These are phyloP conservation scores for Lactarius sanguifluus DNA, from an alignment of 768 basidiomycete species.

Conservation along the genomic window DNA sequence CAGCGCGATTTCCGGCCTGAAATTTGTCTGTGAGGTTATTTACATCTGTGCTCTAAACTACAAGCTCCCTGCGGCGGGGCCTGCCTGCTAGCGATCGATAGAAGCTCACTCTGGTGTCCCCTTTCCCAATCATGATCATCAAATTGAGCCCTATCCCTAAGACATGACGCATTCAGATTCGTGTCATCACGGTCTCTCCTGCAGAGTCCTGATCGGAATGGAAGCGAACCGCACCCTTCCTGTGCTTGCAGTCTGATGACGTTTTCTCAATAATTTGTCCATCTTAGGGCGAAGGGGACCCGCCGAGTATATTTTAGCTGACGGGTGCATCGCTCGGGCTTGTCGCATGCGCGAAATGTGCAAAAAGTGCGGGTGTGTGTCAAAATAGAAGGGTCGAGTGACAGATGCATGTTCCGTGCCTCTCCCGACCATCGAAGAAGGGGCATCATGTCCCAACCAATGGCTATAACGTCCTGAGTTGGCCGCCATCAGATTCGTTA, in stretches of 20 bases:
- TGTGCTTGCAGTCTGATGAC: not conserved
- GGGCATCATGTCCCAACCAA: not conserved
- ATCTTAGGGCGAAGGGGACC: not conserved
- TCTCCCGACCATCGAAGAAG: not conserved
- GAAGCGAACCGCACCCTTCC: not conserved
- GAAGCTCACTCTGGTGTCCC: not conserved
- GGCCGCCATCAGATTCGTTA: not conserved
- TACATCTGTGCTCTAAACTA: not conserved
- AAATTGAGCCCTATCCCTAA: not conserved
- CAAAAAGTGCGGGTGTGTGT: too few relatives aligned
- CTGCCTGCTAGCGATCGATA: not conserved
- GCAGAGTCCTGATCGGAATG: not conserved
- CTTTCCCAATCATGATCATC: not conserved
- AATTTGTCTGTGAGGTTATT: not conserved
- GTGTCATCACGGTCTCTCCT: not conserved
- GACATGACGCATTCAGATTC: not conserved
- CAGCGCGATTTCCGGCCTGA: slow-evolving; percentile 5
- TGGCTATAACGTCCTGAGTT: not conserved
- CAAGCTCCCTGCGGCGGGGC: not conserved
- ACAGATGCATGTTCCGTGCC: not conserved
- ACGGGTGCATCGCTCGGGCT: too few relatives aligned
- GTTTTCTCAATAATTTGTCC: not conserved
- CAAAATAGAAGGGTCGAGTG: not conserved
- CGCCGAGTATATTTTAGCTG: too few relatives aligned
- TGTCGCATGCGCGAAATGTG: too few relatives aligned